These are phyloP conservation scores for Lecanicillium sp. DNA, from an alignment of 2,329 filamentous ascomycete species.

Conservation along the genomic window DNA sequence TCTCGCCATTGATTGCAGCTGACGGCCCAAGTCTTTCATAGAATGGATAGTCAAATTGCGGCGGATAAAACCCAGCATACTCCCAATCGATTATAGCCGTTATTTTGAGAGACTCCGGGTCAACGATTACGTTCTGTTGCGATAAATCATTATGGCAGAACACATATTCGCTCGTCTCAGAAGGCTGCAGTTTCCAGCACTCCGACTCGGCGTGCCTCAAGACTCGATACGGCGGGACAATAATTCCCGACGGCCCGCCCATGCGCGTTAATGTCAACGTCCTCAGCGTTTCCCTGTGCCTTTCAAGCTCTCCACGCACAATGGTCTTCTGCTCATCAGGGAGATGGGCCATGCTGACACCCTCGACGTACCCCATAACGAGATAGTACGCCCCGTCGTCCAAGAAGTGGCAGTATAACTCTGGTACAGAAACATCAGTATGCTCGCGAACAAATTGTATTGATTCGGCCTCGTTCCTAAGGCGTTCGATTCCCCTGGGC, in stretches of 20 bases:
- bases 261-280: constrained; percentile 17
- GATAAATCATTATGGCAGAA: constrained; percentile 17
- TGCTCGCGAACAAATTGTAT: constrained; percentile 15
- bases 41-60: constrained; percentile 16
- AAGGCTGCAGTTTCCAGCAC: constrained; percentile 14
- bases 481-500: constrained; percentile 17
- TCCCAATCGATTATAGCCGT: constrained; percentile 30
- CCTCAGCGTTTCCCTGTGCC: constrained; percentile 17
- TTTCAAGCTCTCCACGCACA: constrained; percentile 18
- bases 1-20: constrained; percentile 10
- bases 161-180: constrained; percentile 12
- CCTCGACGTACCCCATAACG: constrained; percentile 21
- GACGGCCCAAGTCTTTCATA: constrained; percentile 14
- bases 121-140: constrained; percentile 17
- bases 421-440: constrained; percentile 21
- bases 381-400: constrained; percentile 22
- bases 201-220: constrained; percentile 14
- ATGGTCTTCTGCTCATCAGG: constrained; percentile 15
- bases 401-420: constrained; percentile 18
- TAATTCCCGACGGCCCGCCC: constrained; percentile 21
- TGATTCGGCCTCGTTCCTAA: constrained; percentile 21
- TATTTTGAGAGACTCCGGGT: constrained; percentile 22
- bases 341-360: constrained; percentile 21
- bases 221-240: constrained; percentile 22
- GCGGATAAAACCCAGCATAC: constrained; percentile 27